phyloP scores from a whole-genome alignment of 2,329 filamentous ascomycete genomes.

The Botryotinia convoluta region DNA sequence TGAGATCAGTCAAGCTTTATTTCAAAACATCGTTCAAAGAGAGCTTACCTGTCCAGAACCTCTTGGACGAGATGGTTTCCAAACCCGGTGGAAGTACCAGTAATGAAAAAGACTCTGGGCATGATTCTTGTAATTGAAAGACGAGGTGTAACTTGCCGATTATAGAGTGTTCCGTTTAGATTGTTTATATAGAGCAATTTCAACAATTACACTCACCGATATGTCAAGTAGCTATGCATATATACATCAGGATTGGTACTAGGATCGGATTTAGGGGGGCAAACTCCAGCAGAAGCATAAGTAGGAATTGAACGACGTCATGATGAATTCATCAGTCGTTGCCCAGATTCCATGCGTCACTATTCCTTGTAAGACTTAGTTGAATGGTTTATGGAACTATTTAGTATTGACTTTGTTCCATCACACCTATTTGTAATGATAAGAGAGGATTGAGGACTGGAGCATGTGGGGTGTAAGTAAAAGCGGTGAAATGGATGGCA shows the following conservation, averaged over 20 bases:
- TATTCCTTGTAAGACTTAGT: not conserved
- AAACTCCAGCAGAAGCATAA: not conserved
- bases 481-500: not conserved
- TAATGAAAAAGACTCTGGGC: slow-evolving; percentile 47
- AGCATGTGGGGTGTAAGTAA: not conserved
- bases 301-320: not conserved
- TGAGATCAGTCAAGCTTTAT: not conserved
- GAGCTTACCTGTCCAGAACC: slow-evolving; percentile 37
- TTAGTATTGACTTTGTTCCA: not conserved
- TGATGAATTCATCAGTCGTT: not conserved
- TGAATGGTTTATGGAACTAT: not conserved
- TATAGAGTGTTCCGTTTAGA: not conserved
- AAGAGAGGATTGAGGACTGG: not conserved
- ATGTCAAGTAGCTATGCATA: too few species aligned
- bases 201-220: not conserved
- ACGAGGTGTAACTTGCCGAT: not conserved
- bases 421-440: not conserved
- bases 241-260: not conserved
- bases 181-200: not conserved
- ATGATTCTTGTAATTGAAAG: slow-evolving; percentile 20
- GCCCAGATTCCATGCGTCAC: not conserved
- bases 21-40: not conserved
- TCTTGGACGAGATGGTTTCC: slow-evolving; percentile 43
- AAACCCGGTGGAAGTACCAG: slow-evolving; percentile 49
- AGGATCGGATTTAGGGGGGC: not conserved